Base-by-base conservation (phyloP, 305 asterid genomes). In the Ilex paraguariensis region DNA sequence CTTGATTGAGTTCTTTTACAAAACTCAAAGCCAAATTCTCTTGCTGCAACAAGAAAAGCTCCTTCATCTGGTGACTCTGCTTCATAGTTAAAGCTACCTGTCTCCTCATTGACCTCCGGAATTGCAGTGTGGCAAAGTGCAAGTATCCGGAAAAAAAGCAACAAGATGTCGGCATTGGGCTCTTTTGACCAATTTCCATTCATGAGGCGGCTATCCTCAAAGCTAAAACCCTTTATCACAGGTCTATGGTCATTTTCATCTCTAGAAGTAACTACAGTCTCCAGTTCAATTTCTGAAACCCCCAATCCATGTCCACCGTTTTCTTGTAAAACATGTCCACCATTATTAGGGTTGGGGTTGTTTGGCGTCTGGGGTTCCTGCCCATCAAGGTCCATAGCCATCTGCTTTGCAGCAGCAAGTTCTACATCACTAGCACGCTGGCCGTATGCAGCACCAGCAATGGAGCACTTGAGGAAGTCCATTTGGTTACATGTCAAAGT, bases 11-110 rank as follows among this genome's bases (percentile, higher is more conserved):
- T 87, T 74, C 98, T 81, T 78, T 67, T 75, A 67, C 82, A 83
- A 84, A 92, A 92, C 80, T 84, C 91, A 46, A 92, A 89, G 61
- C 98, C 98, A 70, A 92, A 81, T 76, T 92, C 97, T 79, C 88
- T 83, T 30, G 97, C 98, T 13, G 98, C 97, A 70, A 89, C 82
- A 55, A 92, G 90, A 71, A 92, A 92, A 17, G 97, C 76, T 48
- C 88, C 91, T 79, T 92, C 98, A 60, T 89, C 98, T 54, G 98
- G 98, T 48, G 98, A 92, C 69, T 92, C 97, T 59, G 95, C 93
- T 77, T 92, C 98, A 28, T 85, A 92, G 30, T 77, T 89, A 39
- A 77, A 59, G 40, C 44, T 69, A 40, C 85, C 91, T 0, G 80
- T 88, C 64, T 77, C 86, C 59, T 82, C 93, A 68, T 85, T 78